Evolutionary conservation across 495 filamentous ascomycete genomes (phyloP).

Genomic region (Aspergillus homomorphus): DNA sequence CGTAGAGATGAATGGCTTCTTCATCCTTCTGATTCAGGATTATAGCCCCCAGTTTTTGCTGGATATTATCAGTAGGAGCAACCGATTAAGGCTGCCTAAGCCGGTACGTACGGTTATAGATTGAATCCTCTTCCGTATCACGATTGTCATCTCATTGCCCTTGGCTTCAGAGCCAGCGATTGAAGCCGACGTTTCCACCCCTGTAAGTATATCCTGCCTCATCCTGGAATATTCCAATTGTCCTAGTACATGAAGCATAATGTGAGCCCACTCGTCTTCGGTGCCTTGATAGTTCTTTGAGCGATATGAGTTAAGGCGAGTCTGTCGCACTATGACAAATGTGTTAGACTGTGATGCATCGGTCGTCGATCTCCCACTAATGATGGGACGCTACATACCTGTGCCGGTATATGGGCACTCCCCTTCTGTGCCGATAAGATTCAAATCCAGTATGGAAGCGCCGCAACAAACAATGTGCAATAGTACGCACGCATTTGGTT

Average conservation of each 20-base stretch:
- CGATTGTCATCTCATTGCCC: constrained; percentile 44
- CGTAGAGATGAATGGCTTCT: constrained; percentile 64
- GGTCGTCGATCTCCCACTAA: not conserved
- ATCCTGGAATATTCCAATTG: constrained; percentile 16
- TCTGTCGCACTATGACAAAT: constrained; percentile 42
- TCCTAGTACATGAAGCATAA: constrained; percentile 39
- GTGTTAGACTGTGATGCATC: not conserved
- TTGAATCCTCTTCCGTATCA: constrained; percentile 53
- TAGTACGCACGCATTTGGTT: constrained; percentile 53
- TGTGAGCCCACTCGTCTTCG: constrained; percentile 55
- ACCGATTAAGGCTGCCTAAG: not conserved
- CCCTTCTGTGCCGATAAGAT: constrained; percentile 67
- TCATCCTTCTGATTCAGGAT: constrained; percentile 58
- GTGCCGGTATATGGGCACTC: constrained; percentile 55
- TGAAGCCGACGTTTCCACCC: constrained; percentile 37
- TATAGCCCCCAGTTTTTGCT: constrained; percentile 72
- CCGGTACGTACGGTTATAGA: constrained; percentile 51
- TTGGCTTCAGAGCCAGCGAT: constrained; percentile 29
- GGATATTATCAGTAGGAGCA: not conserved
- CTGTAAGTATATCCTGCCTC: constrained; percentile 15
- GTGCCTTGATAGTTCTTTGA: constrained; percentile 52
- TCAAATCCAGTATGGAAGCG: constrained; percentile 52
- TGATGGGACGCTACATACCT: constrained; percentile 37
- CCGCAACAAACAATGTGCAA: constrained; percentile 51
- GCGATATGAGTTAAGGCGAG: constrained; percentile 41